These are phyloP conservation scores for Colletotrichum ledebouriae DNA, from an alignment of 2,329 filamentous ascomycete species.

Conservation along the genomic window DNA sequence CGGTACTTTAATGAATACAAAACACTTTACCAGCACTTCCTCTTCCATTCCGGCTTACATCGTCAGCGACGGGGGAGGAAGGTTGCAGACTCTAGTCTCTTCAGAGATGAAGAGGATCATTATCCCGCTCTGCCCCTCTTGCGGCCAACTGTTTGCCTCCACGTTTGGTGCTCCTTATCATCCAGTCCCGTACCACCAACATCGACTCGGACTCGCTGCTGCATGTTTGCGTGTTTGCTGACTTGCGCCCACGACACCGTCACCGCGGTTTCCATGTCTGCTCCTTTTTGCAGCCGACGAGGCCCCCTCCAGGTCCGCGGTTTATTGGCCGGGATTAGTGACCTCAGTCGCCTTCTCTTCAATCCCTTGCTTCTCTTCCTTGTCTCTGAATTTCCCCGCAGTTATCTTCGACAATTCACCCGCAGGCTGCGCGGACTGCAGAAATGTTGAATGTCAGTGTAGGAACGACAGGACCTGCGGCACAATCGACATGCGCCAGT, in stretches of 20 bases:
- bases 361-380: no score
- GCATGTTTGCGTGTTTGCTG: neutral
- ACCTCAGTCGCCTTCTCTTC: no score
- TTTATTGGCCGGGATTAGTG: no score
- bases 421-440: no score
- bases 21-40: neutral
- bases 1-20: slow-evolving; percentile 20
- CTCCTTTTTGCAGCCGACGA: no score
- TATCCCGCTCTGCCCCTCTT: neutral
- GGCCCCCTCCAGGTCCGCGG: no score
- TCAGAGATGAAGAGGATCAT: neutral
- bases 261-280: no score
- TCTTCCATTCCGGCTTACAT: neutral
- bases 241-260: no score
- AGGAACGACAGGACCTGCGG: no score
- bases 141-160: slow-evolving; percentile 6
- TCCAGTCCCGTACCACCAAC: neutral
- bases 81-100: neutral
- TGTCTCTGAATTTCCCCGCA: no score
- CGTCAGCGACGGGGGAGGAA: neutral
- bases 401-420: no score
- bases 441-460: no score
- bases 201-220: slow-evolving; percentile 3
- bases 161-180: slow-evolving; percentile 16
- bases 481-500: neutral